Evolutionary conservation across 1,284 basidiomycete genomes (phyloP).

Genomic region (Fereydounia khargensis): DNA sequence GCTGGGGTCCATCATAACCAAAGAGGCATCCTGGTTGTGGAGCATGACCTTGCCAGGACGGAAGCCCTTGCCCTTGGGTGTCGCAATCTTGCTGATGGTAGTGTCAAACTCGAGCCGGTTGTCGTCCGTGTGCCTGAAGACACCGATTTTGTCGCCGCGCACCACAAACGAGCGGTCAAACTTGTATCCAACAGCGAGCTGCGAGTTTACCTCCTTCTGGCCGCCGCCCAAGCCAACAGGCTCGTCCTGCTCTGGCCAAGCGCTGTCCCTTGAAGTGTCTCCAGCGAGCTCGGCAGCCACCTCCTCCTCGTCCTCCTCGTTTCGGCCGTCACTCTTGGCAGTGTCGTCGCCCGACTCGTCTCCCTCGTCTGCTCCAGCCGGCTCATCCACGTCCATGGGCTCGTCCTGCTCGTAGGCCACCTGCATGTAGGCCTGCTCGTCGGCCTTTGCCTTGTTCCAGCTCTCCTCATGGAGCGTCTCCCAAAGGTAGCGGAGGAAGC

Average conservation of each 20-base stretch:
- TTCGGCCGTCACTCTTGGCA: conserved; percentile 55
- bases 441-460: conserved; percentile 68
- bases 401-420: conserved; percentile 70
- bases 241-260: conserved; percentile 44
- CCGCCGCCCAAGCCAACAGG: conserved; percentile 14
- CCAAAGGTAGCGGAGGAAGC: conserved; percentile 75
- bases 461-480: conserved; percentile 73
- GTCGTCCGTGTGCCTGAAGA: conserved; percentile 82
- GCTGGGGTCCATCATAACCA: conserved; percentile 85
- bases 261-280: conserved; percentile 10
- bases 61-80: conserved; percentile 79
- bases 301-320: conserved; percentile 65
- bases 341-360: conserved; percentile 33
- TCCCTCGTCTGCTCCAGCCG: conserved; percentile 42
- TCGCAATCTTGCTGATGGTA: conserved; percentile 80
- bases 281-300: conserved; percentile 60
- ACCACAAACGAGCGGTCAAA: conserved; percentile 94
- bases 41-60: conserved; percentile 88
- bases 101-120: conserved; percentile 80
- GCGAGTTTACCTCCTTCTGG: conserved; percentile 67
- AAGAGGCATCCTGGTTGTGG: conserved; percentile 92
- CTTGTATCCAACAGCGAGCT: conserved; percentile 92
- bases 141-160: conserved; percentile 91
- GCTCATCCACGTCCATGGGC: conserved; percentile 66
- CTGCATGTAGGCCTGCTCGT: conserved; percentile 67